Conservation (phyloP, 129 eudicot species). For the Gnaphalium uliginosum region DNA sequence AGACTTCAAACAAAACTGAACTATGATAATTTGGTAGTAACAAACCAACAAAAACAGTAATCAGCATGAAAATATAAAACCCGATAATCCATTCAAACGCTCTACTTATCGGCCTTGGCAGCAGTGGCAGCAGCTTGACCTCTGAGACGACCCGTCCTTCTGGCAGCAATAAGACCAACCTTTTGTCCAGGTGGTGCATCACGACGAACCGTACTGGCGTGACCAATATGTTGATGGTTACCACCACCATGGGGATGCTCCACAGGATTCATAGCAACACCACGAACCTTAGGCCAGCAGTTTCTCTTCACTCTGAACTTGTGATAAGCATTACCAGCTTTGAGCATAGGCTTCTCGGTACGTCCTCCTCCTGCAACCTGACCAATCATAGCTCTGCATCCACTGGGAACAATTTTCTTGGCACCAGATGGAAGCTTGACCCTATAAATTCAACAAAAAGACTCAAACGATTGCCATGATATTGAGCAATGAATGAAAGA, state of each 20-base stretch:
- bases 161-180: constrained; percentile 62
- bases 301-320: constrained; percentile 60
- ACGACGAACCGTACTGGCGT: constrained; percentile 90
- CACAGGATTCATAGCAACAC: constrained; percentile 86
- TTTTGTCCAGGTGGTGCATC: constrained; percentile 79
- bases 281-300: constrained; percentile 67
- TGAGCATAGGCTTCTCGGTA: constrained; percentile 65
- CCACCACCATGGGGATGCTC: constrained; percentile 99
- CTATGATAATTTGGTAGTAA: constrained; percentile 4
- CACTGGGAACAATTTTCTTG: constrained; percentile 60
- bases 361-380: constrained; percentile 89
- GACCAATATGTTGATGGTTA: constrained; percentile 99
- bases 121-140: constrained; percentile 90
- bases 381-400: constrained; percentile 67
- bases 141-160: constrained; percentile 58
- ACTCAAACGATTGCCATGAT: not conserved
- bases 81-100: constrained; percentile 1
- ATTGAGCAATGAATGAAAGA: not conserved
- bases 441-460: constrained; percentile 22
- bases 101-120: constrained; percentile 43
- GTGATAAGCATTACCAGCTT: constrained; percentile 63
- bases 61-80: constrained; percentile 1
- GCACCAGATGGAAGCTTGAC: constrained; percentile 68
- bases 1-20: constrained; percentile 21
- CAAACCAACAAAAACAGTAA: constrained; percentile 17